Base-by-base conservation (phyloP, 2,329 filamentous ascomycete species). In the Sarocladiaceae sp. region DNA sequence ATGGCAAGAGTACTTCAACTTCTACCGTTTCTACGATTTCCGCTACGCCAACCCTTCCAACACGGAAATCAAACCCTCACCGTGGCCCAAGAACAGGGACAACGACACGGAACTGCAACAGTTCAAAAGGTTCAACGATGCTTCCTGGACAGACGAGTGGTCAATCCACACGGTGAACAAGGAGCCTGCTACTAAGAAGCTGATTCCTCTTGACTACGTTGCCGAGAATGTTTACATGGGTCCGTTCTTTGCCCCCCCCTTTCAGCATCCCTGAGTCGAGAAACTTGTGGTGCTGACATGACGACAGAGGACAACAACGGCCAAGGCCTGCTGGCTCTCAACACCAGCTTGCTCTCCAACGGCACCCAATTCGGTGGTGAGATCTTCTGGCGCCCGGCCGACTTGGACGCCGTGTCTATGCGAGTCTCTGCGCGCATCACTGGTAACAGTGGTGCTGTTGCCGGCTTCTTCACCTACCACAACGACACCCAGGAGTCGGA, bases 391-490 rank as follows among this genome's bases (percentile, higher is more conserved):
- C 33, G 33, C 1, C 45, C 49, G 2, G 41, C 47, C 6, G 45
- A 47, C 13, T 39, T 57, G 32, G 54, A 60, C 4, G 55, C 52
- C 32, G 58, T 56, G n/a, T 60, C 58, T 3, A 43, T 73, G 43
- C 66, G 73, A 41, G 71, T 74, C 67, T 62, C 65, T 16, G 68
- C 71, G 3, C 68, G 72, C 31, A 71, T 69, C 12, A 50, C 61
- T 12, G 73, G 73, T 5, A 59, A 61, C 1, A 53, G 62, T 0
- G 72, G 73, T 46, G 73, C 70, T n/a, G 67, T 72, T 33, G 73
- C 70, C 0, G 70, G 70, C 48, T 64, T 76, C 58, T 76, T 76
- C 54, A 74, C 71, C 3, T 76, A 74, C 53, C 62, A 58, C 27
- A 58, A 62, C 33, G 53, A 52, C 4, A 63, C 72, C 6, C 69